These are phyloP conservation scores for Gastrodia elata DNA, from an alignment of 106 monocot species.

Conservation along the genomic window DNA sequence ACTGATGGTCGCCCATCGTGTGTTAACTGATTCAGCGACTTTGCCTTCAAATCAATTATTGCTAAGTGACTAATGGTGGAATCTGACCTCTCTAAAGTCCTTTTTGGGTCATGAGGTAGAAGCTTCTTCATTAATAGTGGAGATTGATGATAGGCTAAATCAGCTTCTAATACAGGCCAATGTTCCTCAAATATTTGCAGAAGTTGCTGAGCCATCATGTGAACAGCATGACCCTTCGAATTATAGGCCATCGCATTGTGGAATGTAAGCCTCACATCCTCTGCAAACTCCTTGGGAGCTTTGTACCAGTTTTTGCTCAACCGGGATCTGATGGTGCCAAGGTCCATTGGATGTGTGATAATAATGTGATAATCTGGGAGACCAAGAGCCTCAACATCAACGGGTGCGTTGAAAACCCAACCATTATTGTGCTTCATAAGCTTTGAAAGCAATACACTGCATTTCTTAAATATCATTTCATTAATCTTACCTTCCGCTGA, in stretches of 20 bases:
- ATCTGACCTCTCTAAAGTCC: conserved; percentile 54
- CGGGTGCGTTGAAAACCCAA: conserved; percentile 87
- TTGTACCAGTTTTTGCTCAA: conserved; percentile 65
- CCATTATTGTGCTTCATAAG: conserved; percentile 83
- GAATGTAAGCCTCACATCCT: conserved; percentile 96
- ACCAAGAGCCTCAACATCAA: conserved; percentile 65
- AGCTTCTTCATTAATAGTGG: conserved; percentile 23
- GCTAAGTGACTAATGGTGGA: conserved; percentile 28
- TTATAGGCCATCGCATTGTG: conserved; percentile 90
- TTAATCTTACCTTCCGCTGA: conserved; percentile 21
- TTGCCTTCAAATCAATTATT: conserved; percentile 25
- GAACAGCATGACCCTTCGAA: conserved; percentile 78
- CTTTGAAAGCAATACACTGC: conserved; percentile 28
- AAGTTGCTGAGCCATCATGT: conserved; percentile 75
- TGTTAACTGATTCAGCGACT: conserved; percentile 16
- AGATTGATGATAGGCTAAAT: conserved; percentile 21
- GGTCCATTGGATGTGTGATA: conserved; percentile 84
- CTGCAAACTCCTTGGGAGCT: conserved; percentile 69
- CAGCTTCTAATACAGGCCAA: conserved; percentile 65
- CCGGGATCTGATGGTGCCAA: conserved; percentile 66
- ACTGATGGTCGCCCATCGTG: conserved; percentile 17
- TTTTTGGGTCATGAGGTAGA: conserved; percentile 34
- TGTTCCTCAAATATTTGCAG: conserved; percentile 61
- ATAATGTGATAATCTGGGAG: conserved; percentile 72
- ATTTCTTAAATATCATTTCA: conserved; percentile 49